Base-by-base conservation (phyloP, 176 grass and related monocot genomes). In the Triticum urartu region DNA sequence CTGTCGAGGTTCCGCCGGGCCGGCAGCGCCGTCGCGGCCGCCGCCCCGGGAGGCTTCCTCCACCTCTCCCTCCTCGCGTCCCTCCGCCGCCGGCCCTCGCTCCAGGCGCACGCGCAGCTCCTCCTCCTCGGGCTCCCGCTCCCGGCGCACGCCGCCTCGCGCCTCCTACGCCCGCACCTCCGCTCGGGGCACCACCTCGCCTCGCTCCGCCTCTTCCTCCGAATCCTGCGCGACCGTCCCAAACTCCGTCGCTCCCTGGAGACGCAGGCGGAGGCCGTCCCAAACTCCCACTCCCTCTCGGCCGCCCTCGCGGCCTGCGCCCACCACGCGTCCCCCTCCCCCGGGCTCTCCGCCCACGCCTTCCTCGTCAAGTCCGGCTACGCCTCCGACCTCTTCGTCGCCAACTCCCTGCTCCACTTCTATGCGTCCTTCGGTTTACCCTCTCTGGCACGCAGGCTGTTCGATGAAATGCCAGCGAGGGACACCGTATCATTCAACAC, bases 291-390 rank as follows among this genome's bases (percentile, higher is more conserved):
- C 80, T 73, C 84, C 75, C 69, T 84, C 83, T 88, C 83, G 9
- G 69, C 74, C 30, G 78, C 71, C 54, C 86, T 90, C 69, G 75
- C 77, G 3, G 81, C 86, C 2, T 88, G 86, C 81, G 79, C 81
- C 64, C 79, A 45, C 76, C 85, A 87, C 70, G 7, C 78, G 2
- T 85, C 64, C 32, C 81, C 84, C 3, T 21, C 15, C 42, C 75
- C 70, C 9, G 92, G 92, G 5, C 36, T 89, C 72, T 88, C 87
- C 72, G 75, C 78, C 59, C 92, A 94, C 59, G 80, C 77, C 21
- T 86, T 86, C 81, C n/a, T 94, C 77, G 10, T 91, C 77, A 94
- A 91, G 47, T 89, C 87, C 1, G 89, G 92, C 11, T 66, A 80
- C 77, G 7, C 28, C 4, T 81, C 92, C 78, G 79, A 94, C 77